These are phyloP conservation scores for Medicago arabica DNA, from an alignment of 306 rosid species.

Conservation along the genomic window DNA sequence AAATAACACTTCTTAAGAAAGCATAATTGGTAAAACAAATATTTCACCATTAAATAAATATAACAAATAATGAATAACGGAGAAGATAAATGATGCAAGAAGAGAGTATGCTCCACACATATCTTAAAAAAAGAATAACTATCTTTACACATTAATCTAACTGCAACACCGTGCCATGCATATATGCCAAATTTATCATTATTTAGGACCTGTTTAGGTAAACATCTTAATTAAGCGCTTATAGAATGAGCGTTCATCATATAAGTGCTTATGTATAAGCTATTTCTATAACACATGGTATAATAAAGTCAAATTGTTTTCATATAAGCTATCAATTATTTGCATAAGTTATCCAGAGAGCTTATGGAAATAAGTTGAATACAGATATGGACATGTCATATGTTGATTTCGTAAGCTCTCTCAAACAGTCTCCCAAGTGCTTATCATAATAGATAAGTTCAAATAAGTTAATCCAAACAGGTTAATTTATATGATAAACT, in stretches of 20 bases:
- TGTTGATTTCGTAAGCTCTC: not conserved
- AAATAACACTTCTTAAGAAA: conserved; percentile 24
- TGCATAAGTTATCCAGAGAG: not conserved
- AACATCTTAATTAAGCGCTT: not conserved
- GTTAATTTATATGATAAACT: conserved; percentile 5
- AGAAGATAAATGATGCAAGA: conserved; percentile 24
- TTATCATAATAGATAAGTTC: not conserved
- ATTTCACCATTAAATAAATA: conserved; percentile 18
- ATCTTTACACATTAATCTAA: conserved; percentile 29
- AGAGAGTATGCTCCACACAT: conserved; percentile 2
- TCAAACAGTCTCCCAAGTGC: not conserved
- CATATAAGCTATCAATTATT: not conserved
- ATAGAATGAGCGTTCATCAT: not conserved
- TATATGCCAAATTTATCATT: not conserved
- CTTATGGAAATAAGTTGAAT: not conserved
- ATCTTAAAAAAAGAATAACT: not conserved
- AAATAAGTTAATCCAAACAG: not conserved
- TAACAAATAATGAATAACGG: conserved; percentile 2
- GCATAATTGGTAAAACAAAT: conserved; percentile 23
- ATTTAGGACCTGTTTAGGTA: not conserved
- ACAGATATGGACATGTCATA: not conserved
- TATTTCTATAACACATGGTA: not conserved
- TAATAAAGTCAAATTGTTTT: not conserved
- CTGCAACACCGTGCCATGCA: conserved; percentile 1
- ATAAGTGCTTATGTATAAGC: not conserved